phyloP scores from a whole-genome alignment of 139 green algal species.

The Micractinium sp. region DNA sequence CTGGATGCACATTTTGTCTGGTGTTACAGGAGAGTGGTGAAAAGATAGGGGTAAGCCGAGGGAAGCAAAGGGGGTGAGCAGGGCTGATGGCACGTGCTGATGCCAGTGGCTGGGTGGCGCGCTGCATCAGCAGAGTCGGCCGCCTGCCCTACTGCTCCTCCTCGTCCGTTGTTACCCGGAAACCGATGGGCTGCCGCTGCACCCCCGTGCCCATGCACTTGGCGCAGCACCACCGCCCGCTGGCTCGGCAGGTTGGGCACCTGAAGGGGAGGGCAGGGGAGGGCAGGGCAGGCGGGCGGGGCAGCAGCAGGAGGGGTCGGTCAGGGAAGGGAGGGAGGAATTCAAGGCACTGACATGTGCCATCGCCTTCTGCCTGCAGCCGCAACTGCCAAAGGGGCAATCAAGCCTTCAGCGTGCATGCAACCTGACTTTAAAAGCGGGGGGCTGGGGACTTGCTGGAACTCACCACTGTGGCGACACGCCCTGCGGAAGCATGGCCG shows the following conservation, averaged over 20 bases:
- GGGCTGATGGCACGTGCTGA: too few species aligned
- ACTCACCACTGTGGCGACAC: slow-evolving; percentile 50
- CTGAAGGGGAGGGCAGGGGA: background rate
- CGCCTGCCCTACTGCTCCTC: background rate
- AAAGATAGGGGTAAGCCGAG: too few species aligned
- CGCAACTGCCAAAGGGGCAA: too few species aligned
- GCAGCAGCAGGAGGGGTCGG: background rate
- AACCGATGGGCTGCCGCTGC: slow-evolving; percentile 48
- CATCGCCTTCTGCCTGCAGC: too few species aligned
- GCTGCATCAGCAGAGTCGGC: background rate
- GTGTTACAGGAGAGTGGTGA: too few species aligned
- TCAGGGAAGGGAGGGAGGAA: background rate
- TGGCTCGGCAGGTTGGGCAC: slow-evolving; percentile 40
- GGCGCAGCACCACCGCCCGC: slow-evolving; percentile 34
- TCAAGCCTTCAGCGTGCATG: too few species aligned
- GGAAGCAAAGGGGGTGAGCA: too few species aligned
- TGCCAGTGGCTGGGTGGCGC: too few species aligned
- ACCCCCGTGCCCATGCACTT: slow-evolving; percentile 55
- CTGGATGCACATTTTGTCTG: too few species aligned
- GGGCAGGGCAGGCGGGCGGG: background rate
- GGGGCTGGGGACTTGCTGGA: too few species aligned
- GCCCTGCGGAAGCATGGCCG: slow-evolving; percentile 45
- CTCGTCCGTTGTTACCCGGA: slow-evolving; percentile 24
- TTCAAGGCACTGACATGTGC: background rate
- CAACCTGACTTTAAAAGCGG: background rate